Evolutionary conservation across 176 grass and related monocot genomes (phyloP).

Genomic region (Carex littledalei): DNA sequence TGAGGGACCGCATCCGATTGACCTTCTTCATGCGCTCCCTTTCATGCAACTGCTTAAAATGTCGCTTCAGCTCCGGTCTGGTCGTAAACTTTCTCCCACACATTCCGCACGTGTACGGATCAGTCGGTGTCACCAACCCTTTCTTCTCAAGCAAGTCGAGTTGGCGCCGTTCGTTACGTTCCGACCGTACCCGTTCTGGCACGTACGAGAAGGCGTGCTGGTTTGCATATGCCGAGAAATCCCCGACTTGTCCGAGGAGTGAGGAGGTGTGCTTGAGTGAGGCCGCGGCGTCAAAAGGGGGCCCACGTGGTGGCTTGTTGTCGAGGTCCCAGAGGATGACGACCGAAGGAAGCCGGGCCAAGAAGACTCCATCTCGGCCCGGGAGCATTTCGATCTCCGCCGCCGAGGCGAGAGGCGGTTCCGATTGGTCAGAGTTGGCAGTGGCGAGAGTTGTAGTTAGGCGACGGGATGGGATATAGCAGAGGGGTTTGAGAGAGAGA

Average conservation of each 20-base stretch:
- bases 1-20: constrained; percentile 67
- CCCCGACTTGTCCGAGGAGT: constrained; percentile 69
- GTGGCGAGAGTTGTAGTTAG: background rate
- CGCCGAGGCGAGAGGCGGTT: background rate
- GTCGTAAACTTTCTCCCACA: constrained; percentile 88
- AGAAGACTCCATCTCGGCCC: constrained; percentile 18
- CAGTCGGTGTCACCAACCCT: constrained; percentile 33
- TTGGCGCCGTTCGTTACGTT: constrained; percentile 57
- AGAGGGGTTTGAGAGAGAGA: background rate
- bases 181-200: constrained; percentile 52
- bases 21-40: constrained; percentile 96
- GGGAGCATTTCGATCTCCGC: constrained; percentile 20
- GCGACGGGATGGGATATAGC: background rate
- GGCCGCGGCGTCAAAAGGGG: constrained; percentile 57
- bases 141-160: constrained; percentile 67
- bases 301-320: constrained; percentile 84
- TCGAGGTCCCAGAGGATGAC: constrained; percentile 93
- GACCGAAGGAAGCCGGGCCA: constrained; percentile 46
- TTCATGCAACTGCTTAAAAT: constrained; percentile 92
- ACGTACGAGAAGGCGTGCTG: constrained; percentile 81
- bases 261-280: constrained; percentile 49
- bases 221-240: constrained; percentile 84
- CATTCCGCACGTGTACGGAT: constrained; percentile 66
- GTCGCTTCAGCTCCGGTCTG: constrained; percentile 67
- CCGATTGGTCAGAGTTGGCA: background rate